phyloP scores from a whole-genome alignment of 2,329 filamentous ascomycete genomes.

The Claviceps pusilla region DNA sequence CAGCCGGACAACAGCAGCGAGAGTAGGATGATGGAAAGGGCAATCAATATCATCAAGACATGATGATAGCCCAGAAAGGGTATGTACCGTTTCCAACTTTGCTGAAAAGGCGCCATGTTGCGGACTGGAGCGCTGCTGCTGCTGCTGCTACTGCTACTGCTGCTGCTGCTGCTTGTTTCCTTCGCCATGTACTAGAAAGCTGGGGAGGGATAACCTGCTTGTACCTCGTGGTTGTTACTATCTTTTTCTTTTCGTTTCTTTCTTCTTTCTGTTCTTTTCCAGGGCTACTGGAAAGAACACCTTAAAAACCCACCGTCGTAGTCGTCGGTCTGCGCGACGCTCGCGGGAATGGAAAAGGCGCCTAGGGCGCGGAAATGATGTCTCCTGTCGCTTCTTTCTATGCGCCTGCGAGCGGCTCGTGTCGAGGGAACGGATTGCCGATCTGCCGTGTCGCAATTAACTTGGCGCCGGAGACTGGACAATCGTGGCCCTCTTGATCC shows the following conservation, averaged over 20 bases:
- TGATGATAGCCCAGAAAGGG: slow-evolving; percentile 62
- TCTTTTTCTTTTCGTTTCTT: neutral
- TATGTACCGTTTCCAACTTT: slow-evolving; percentile 46
- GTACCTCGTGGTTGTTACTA: neutral
- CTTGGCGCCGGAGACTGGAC: neutral
- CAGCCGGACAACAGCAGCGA: slow-evolving; percentile 87
- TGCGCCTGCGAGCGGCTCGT: too few species aligned
- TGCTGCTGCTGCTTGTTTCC: slow-evolving; percentile 11
- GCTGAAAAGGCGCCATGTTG: slow-evolving; percentile 24
- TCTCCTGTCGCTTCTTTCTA: neutral
- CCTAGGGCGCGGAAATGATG: too few species aligned
- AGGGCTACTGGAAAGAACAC: neutral
- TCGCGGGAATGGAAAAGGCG: neutral
- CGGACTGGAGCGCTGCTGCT: slow-evolving; percentile 10
- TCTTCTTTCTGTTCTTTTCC: neutral
- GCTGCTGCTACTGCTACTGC: slow-evolving; percentile 7
- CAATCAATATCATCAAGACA: slow-evolving; percentile 95
- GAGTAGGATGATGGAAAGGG: slow-evolving; percentile 80
- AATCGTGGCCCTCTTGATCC: neutral
- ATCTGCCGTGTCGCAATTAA: neutral
- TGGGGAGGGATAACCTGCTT: neutral
- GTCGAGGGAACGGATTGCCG: neutral
- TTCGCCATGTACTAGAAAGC: slow-evolving; percentile 5
- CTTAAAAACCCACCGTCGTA: neutral
- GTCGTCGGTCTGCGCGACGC: neutral